phyloP scores from a whole-genome alignment of 768 basidiomycete species.

The Russula vinacea region DNA sequence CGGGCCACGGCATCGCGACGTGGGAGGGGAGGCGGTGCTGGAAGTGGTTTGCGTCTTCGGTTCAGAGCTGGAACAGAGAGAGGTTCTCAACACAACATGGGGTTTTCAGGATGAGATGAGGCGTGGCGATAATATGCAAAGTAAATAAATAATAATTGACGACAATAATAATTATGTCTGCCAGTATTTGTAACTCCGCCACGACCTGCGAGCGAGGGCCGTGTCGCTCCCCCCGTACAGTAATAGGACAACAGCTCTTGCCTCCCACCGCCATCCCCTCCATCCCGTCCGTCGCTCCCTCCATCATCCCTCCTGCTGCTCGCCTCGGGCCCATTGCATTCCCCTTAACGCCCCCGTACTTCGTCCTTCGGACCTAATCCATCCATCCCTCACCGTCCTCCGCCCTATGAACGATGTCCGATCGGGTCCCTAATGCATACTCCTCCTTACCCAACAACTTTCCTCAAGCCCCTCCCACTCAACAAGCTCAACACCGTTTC shows the following conservation, averaged over 20 bases:
- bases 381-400: slow-evolving; percentile 23
- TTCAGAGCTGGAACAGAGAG: slow-evolving; percentile 3
- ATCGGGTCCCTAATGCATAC: slow-evolving; percentile 29
- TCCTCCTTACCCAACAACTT: slow-evolving; percentile 25
- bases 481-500: slow-evolving; percentile 27
- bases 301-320: slow-evolving; percentile 20
- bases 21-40: neutral
- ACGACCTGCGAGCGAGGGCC: slow-evolving; percentile 21
- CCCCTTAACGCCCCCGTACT: neutral
- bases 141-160: slow-evolving; percentile 15
- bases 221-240: slow-evolving; percentile 27
- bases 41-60: neutral
- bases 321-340: slow-evolving; percentile 12
- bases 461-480: slow-evolving; percentile 15
- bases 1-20: slow-evolving; percentile 17
- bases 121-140: neutral
- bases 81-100: neutral
- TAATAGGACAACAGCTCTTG: slow-evolving; percentile 29
- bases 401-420: slow-evolving; percentile 31
- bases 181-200: slow-evolving; percentile 29
- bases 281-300: slow-evolving; percentile 26
- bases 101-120: neutral
- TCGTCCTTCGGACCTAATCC: slow-evolving; percentile 18
- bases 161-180: slow-evolving; percentile 7
- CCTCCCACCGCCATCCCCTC: slow-evolving; percentile 33